These are phyloP conservation scores for Annulohypoxylon stygium DNA, from an alignment of 495 filamentous ascomycete genomes.

Conservation along the genomic window DNA sequence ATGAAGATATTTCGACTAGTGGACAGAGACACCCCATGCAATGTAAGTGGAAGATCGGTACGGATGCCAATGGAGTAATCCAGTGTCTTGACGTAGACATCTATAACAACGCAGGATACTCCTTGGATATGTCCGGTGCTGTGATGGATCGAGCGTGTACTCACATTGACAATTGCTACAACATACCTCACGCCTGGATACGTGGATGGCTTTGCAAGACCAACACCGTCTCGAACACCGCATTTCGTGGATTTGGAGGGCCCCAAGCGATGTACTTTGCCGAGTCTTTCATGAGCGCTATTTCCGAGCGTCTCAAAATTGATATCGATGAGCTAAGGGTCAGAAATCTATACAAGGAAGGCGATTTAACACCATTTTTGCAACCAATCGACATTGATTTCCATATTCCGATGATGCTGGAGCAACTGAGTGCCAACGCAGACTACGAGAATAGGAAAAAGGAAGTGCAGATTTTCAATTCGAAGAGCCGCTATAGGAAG, in stretches of 20 bases:
- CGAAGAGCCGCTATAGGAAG: constrained; percentile 84
- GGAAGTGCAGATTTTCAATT: constrained; percentile 78
- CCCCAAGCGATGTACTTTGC: constrained; percentile 88
- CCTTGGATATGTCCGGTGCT: constrained; percentile 83
- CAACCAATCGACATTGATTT: constrained; percentile 81
- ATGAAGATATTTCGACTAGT: constrained; percentile 86
- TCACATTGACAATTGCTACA: constrained; percentile 83
- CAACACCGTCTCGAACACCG: constrained; percentile 88
- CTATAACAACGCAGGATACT: constrained; percentile 83
- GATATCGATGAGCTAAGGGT: constrained; percentile 76
- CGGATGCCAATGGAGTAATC: constrained; percentile 83
- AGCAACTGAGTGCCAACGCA: constrained; percentile 77
- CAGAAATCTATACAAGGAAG: constrained; percentile 83
- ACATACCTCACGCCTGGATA: constrained; percentile 82
- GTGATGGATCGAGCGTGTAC: constrained; percentile 80
- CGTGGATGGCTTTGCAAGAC: constrained; percentile 84
- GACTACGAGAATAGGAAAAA: constrained; percentile 72
- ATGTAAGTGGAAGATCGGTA: constrained; percentile 82
- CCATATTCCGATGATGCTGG: constrained; percentile 85
- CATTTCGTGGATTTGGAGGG: constrained; percentile 89
- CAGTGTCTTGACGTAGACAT: constrained; percentile 86
- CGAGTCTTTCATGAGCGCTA: constrained; percentile 79
- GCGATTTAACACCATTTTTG: constrained; percentile 82
- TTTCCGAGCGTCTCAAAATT: constrained; percentile 80
- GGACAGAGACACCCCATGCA: constrained; percentile 88